phyloP scores from a whole-genome alignment of 2,329 filamentous ascomycete genomes.

The Boeremia exigua region DNA sequence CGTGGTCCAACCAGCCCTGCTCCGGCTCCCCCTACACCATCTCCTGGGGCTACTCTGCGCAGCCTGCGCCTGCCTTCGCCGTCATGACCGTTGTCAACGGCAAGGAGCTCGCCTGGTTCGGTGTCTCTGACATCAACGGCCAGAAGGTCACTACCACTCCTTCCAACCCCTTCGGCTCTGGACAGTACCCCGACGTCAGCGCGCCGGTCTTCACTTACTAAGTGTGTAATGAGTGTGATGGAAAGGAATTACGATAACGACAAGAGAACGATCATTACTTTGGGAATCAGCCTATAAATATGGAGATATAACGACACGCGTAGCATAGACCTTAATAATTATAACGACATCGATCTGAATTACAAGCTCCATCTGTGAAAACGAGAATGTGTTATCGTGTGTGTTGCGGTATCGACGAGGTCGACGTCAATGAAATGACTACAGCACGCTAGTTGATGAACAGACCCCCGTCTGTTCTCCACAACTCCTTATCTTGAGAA shows the following conservation, averaged over 20 bases:
- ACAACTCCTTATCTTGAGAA: slow-evolving; percentile 5
- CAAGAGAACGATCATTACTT: background rate
- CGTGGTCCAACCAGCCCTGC: slow-evolving; percentile 22
- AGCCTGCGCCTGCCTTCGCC: slow-evolving; percentile 19
- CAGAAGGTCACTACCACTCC: slow-evolving; percentile 15
- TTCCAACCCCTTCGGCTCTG: slow-evolving; percentile 21
- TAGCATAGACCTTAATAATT: slow-evolving; percentile 3
- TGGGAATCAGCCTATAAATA: background rate
- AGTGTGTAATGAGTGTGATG: background rate
- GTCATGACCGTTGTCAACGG: slow-evolving; percentile 21
- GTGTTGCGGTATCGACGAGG: background rate
- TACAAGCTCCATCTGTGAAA: background rate
- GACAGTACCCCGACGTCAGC: slow-evolving; percentile 14
- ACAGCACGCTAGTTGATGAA: background rate
- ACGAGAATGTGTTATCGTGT: background rate
- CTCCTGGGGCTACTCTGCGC: slow-evolving; percentile 22
- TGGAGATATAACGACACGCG: background rate
- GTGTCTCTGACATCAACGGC: slow-evolving; percentile 22
- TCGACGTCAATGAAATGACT: slow-evolving; percentile 2
- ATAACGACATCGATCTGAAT: background rate
- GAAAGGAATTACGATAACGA: background rate
- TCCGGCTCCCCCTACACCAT: slow-evolving; percentile 14
- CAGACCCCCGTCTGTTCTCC: background rate
- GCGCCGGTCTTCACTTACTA: slow-evolving; percentile 19
- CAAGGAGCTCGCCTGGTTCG: slow-evolving; percentile 24